Evolutionary conservation across 768 basidiomycete species (phyloP), one percentile per base, ranked within the genome.

Genomic region (Boletus sp.): DNA sequence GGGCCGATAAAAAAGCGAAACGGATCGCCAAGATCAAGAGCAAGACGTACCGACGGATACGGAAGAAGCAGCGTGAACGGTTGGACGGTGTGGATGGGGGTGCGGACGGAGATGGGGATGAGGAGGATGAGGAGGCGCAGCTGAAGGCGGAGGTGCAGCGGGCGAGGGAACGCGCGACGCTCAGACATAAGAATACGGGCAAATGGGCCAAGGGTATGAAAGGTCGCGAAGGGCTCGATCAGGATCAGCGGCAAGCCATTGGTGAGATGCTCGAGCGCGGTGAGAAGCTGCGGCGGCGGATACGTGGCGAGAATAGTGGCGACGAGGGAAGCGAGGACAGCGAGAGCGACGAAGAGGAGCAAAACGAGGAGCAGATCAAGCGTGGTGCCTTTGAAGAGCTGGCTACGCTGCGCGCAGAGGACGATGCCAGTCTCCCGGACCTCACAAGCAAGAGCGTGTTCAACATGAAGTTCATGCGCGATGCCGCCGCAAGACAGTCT

Each of bases 401-500:
- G 24, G 76, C 77, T 20, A 65, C 69, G 33, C 63, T 90, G 44
- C 78, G 82, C 20, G 67, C 68, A 10, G 73, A 77, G 35, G 78
- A 71, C 10, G 71, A 70, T 12, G 68, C 58, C 3, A 66, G 63
- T 32, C 62, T 54, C 7, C 45, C 54, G 14, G 67, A 60, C 14
- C 56, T 60, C 46, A 73, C 75, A 66, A 82, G 77, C 48, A 90
- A 88, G 73, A 84, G 90, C 58, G 80, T 98, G 10, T 90, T 97
- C 69, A 81, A 84, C 60, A 98, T 98, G 97, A 98, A 97, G 75
- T 99, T 98, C 74, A 99, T 99, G 96, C 88, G 90, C 71, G 89
- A 94, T 46, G 95, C 93, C 0, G 86, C 89, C 76, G 83, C 83
- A 5, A 78, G 92, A 60, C 81, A 86, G 81, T 63, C 76, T 70